A percentile compares a stretch with the other conserved stretches of the same genome.
Conservation (phyloP, 1,284 basidiomycete genomes). For the Trichosporon sp. region DNA sequence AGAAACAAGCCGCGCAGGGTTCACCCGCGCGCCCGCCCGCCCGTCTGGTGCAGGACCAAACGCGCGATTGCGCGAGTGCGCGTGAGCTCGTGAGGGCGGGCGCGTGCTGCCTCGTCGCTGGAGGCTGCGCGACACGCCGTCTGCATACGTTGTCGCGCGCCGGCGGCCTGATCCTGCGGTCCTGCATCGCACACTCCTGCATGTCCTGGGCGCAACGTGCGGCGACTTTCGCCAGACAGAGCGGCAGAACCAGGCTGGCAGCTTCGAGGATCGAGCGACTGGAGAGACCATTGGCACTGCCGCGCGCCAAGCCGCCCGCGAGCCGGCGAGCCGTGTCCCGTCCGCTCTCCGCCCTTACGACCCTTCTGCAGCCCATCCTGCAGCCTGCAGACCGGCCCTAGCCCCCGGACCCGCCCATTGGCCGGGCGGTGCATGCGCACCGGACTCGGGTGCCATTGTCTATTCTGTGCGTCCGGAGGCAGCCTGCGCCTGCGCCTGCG, state of each 20-base stretch:
- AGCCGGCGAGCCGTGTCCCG: neutral
- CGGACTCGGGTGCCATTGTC: neutral
- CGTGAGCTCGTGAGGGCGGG: too few relatives aligned
- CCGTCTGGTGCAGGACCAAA: too few relatives aligned
- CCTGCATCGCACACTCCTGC: neutral
- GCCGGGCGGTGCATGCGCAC: neutral
- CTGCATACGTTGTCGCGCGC: neutral
- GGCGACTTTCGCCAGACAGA: neutral
- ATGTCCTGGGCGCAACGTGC: neutral
- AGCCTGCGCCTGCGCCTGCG: neutral
- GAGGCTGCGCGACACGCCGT: neutral
- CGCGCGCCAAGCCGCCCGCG: neutral
- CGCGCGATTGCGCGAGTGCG: too few relatives aligned
- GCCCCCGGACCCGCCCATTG: neutral
- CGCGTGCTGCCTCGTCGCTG: too few relatives aligned
- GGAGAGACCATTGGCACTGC: neutral
- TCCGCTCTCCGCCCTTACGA: neutral
- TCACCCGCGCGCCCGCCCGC: neutral
- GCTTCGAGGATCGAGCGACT: too few relatives aligned
- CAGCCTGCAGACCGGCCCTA: neutral
- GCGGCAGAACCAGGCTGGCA: too few relatives aligned
- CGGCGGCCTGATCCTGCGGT: neutral
- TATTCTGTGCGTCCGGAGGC: neutral
- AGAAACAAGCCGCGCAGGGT: neutral
- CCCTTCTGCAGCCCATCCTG: neutral